Evolutionary conservation across 1,284 basidiomycete species (phyloP).

Genomic region (Tranzscheliella williamsii): DNA sequence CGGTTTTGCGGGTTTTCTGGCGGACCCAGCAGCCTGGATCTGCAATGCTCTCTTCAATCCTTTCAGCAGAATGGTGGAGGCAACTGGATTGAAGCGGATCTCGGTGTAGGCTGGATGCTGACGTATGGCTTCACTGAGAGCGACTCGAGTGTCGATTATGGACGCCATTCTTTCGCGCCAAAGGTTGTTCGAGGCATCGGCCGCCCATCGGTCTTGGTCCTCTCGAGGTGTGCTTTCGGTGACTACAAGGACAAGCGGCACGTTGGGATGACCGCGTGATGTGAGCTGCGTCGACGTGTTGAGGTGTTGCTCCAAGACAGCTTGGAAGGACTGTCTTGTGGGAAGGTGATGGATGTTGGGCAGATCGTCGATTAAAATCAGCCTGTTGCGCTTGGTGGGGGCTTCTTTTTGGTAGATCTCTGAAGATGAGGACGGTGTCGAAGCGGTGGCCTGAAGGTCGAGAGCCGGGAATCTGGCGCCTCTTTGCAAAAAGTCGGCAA

Average conservation of each 20-base stretch:
- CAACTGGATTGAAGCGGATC: conserved; percentile 88
- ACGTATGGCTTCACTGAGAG: conserved; percentile 70
- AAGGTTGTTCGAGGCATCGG: conserved; percentile 63
- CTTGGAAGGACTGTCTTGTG: conserved; percentile 77
- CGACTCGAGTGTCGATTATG: conserved; percentile 70
- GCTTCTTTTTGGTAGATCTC: not conserved
- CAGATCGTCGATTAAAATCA: conserved; percentile 87
- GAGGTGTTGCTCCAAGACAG: conserved; percentile 64
- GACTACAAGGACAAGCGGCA: conserved; percentile 79
- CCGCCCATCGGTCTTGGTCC: conserved; percentile 65
- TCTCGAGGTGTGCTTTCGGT: conserved; percentile 70
- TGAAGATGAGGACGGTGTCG: not conserved
- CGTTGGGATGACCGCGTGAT: conserved; percentile 7
- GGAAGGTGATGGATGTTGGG: conserved; percentile 73
- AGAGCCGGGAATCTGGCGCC: conserved; percentile 37
- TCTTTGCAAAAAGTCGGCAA: conserved; percentile 43
- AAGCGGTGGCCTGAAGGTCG: conserved; percentile 5
- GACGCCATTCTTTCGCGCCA: conserved; percentile 61
- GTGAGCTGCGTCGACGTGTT: conserved; percentile 7
- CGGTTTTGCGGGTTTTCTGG: not conserved
- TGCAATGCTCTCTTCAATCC: conserved; percentile 67
- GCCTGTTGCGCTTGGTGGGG: conserved; percentile 23
- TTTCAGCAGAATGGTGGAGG: conserved; percentile 78
- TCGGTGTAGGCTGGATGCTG: conserved; percentile 72
- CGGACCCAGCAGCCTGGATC: not conserved